Evolutionary conservation across 768 basidiomycete species (phyloP).

Genomic region (Pholiota conissans): DNA sequence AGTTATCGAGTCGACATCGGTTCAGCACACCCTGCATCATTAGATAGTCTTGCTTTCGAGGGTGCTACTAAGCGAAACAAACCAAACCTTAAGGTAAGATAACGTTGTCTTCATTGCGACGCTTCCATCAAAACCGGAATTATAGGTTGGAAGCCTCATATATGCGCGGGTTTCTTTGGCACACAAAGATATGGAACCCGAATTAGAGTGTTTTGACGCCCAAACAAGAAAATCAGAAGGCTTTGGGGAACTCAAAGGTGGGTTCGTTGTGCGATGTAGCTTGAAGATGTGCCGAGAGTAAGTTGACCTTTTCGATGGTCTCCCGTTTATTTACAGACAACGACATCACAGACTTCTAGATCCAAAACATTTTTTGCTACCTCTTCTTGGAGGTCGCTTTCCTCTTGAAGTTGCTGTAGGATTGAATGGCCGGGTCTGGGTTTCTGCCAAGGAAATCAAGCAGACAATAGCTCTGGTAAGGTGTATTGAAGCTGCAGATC

Average conservation of each 20-base stretch:
- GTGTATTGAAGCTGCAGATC: conserved; percentile 82
- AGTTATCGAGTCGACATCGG: conserved; percentile 95
- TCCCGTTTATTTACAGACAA: neutral
- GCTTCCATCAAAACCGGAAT: neutral
- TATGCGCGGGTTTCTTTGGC: conserved; percentile 93
- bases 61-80: conserved; percentile 93
- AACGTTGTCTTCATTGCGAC: neutral
- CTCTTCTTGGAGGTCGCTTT: conserved; percentile 76
- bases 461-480: conserved; percentile 75
- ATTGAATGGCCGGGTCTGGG: conserved; percentile 90
- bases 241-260: conserved; percentile 91
- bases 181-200: conserved; percentile 98
- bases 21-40: conserved; percentile 75
- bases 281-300: conserved; percentile 86
- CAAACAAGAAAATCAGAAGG: conserved; percentile 91
- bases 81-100: conserved; percentile 83
- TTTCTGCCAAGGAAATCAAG: conserved; percentile 70
- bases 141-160: conserved; percentile 86
- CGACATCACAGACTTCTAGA: conserved; percentile 62
- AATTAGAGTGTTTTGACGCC: conserved; percentile 94
- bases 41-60: conserved; percentile 94
- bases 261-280: conserved; percentile 80
- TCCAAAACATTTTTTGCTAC: conserved; percentile 79
- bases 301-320: conserved; percentile 27
- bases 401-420: conserved; percentile 90